phyloP scores from a whole-genome alignment of 495 filamentous ascomycete species.

The Cercophora samala region DNA sequence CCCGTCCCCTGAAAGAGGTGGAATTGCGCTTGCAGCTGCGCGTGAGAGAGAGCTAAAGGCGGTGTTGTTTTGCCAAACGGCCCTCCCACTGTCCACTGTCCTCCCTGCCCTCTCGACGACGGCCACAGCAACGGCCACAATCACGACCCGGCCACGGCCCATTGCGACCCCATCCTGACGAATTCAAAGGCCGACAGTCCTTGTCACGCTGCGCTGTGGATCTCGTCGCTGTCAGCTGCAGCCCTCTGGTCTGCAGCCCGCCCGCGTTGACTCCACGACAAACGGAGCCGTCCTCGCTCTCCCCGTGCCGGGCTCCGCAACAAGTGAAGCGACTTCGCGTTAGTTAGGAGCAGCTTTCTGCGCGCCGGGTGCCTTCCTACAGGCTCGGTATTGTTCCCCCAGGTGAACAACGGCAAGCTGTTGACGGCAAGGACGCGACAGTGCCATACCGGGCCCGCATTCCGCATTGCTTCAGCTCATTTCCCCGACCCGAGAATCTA shows the following conservation, averaged over 20 bases:
- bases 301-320: conserved; percentile 12
- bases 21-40: background rate
- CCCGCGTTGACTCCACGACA: conserved; percentile 10
- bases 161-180: conserved; percentile 12
- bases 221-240: conserved; percentile 13
- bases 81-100: background rate
- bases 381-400: background rate
- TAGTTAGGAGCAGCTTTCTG: background rate
- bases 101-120: conserved; percentile 4
- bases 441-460: conserved; percentile 22
- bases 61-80: conserved; percentile 16
- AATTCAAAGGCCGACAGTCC: background rate
- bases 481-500: conserved; percentile 19
- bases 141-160: conserved; percentile 15
- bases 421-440: conserved; percentile 1
- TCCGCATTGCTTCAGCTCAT: conserved; percentile 17
- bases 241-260: conserved; percentile 13
- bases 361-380: conserved; percentile 9
- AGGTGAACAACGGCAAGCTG: conserved; percentile 1
- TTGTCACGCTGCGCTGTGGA: conserved; percentile 14
- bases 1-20: background rate
- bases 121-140: background rate
- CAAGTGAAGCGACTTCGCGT: background rate
- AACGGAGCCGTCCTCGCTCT: conserved; percentile 8
- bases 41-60: background rate